phyloP scores from a whole-genome alignment of 2,329 filamentous ascomycete genomes.

The Paramyrothecium sp. region DNA sequence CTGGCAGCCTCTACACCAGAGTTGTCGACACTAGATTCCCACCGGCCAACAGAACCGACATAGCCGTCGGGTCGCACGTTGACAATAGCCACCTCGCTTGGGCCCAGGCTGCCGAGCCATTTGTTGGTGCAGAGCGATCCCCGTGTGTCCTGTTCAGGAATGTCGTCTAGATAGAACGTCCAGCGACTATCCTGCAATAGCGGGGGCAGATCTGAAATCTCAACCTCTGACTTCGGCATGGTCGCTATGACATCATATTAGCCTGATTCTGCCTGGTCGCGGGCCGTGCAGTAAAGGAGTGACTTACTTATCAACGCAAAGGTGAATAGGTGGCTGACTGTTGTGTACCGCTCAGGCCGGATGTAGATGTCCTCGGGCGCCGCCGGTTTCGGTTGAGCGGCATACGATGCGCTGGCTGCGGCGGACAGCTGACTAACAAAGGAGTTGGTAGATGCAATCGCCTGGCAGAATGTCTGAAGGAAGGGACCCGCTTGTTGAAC shows the following conservation, averaged over 20 bases:
- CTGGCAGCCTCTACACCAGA: constrained; percentile 49
- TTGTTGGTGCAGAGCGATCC: constrained; percentile 60
- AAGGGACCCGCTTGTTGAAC: constrained; percentile 55
- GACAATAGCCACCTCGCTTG: constrained; percentile 59
- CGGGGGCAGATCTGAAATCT: constrained; percentile 63
- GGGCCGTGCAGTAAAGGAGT: too few species aligned
- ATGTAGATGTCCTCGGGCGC: constrained; percentile 65
- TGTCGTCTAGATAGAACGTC: constrained; percentile 71
- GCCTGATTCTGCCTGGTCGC: not conserved
- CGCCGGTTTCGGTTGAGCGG: constrained; percentile 52
- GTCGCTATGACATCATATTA: constrained; percentile 39
- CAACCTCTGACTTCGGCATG: constrained; percentile 61
- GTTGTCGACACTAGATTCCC: constrained; percentile 50
- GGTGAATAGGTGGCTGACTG: constrained; percentile 67
- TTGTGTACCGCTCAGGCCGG: constrained; percentile 66
- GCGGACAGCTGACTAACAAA: constrained; percentile 60
- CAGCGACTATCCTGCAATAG: constrained; percentile 64
- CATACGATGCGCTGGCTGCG: constrained; percentile 61
- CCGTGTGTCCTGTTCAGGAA: constrained; percentile 53
- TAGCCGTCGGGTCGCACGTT: constrained; percentile 75
- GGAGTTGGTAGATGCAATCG: constrained; percentile 48
- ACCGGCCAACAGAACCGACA: constrained; percentile 61
- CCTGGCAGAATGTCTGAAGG: constrained; percentile 56
- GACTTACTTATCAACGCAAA: constrained; percentile 64
- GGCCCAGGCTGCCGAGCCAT: constrained; percentile 61